A percentile compares a stretch with the other conserved stretches of the same genome.
phyloP scores from a whole-genome alignment of 805 yeast species.

The Kuraishia ogatae region DNA sequence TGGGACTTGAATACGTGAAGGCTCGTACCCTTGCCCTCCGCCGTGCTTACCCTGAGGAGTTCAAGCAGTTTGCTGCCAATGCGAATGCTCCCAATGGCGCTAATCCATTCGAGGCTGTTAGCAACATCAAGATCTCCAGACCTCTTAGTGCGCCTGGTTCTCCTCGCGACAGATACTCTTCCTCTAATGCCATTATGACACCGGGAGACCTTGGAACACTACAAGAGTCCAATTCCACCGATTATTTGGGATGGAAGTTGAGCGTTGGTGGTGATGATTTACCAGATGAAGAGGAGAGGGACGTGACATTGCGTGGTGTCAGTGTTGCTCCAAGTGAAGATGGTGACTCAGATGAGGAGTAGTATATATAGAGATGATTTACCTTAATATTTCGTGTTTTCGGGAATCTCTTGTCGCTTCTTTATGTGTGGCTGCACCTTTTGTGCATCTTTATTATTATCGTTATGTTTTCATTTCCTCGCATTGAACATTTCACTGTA shows the following conservation, averaged over 20 bases:
- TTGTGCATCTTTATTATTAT: background rate
- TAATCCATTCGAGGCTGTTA: conserved; percentile 26
- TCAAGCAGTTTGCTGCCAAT: conserved; percentile 29
- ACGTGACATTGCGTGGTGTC: conserved; percentile 26
- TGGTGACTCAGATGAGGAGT: conserved; percentile 12
- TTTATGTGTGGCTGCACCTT: background rate
- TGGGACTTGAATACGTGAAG: conserved; percentile 94
- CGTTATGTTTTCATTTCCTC: background rate
- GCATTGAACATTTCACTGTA: background rate
- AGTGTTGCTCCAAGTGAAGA: conserved; percentile 28
- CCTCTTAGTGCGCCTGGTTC: conserved; percentile 98
- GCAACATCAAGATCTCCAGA: conserved; percentile 67
- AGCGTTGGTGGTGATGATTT: conserved; percentile 30
- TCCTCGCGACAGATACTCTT: conserved; percentile 61
- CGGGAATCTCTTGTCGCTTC: background rate
- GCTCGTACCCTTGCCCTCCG: conserved; percentile 88
- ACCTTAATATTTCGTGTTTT: too few relatives aligned
- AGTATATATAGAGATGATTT: background rate
- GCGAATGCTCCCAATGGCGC: conserved; percentile 9
- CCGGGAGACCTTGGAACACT: conserved; percentile 98
- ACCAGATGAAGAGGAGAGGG: conserved; percentile 26
- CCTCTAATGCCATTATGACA: conserved; percentile 65
- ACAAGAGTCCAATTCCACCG: conserved; percentile 84
- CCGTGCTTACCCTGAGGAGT: conserved; percentile 88
- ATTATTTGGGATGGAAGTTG: conserved; percentile 55